Evolutionary conservation across 805 yeast species (phyloP), one percentile per base, ranked within the genome.

Genomic region (Starmerella ratchasimensis): DNA sequence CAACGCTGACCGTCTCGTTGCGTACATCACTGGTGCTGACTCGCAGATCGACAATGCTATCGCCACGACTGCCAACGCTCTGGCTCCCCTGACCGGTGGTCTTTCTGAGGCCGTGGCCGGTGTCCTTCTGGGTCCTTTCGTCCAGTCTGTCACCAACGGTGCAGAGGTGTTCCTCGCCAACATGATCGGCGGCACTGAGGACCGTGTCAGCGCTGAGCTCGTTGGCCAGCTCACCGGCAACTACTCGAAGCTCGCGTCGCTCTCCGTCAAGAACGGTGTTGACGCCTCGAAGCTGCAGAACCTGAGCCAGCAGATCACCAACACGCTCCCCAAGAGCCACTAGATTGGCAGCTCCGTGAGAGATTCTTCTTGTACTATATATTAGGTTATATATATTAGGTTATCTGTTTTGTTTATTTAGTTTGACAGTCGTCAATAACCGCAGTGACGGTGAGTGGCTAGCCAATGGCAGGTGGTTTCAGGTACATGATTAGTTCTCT

Each of bases 21-120:
- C 48, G 25, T 47, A 20, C 42, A 46, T 55, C 34, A 51, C 58
- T 21, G 58, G 57, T 15, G 46, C 55, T 18, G 59, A 54, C 35
- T 51, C 55, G 28, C 58, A 53, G 45, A 51, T 50, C 33, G 58
- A 55, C 41, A 53, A 51, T 32, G 47, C 51, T 27, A 37, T 51
- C 26, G 56, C 47, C n/a, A 41, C 47, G 21, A 38, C 37, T 5
- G 21, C 36, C 19, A 30, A 38, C 6, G 47, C 48, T 14, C 43
- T 47, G 10, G 47, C 45, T 5, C 47, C 47, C 21, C 21, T 44
- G 28, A 44, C 48, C 29, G 36, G 36, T 15, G 52, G 52, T 21
- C 26, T 42, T 13, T 36, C 39, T 15, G 19, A 36, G 35, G 39
- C 30, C 29, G 21, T 36, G 13, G 39, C 36, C 36, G 31, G 31